These are phyloP conservation scores for Lentinula sp. DNA, from an alignment of 768 basidiomycete species.

Conservation along the genomic window DNA sequence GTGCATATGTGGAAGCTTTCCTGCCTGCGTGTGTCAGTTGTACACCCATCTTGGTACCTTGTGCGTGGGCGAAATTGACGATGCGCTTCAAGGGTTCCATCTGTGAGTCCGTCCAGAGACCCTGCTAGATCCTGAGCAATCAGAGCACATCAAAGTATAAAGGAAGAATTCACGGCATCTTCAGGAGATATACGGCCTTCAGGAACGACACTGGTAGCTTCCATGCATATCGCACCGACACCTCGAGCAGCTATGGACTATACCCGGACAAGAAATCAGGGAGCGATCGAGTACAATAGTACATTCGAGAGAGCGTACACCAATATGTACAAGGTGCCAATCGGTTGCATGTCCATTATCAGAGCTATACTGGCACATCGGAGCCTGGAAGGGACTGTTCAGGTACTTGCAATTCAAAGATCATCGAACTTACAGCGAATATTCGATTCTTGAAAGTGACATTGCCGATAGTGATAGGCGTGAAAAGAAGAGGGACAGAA, in stretches of 20 bases:
- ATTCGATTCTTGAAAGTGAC: conserved; percentile 71
- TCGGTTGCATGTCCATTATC: conserved; percentile 73
- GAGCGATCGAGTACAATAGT: neutral
- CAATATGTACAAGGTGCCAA: conserved; percentile 80
- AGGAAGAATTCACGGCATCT: conserved; percentile 45
- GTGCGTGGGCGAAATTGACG: conserved; percentile 67
- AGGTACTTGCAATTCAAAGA: neutral
- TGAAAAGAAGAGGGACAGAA: conserved; percentile 53
- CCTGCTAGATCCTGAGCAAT: conserved; percentile 23
- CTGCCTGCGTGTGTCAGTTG: conserved; percentile 73
- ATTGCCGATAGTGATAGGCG: conserved; percentile 55
- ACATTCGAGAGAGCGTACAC: conserved; percentile 28
- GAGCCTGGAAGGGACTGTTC: conserved; percentile 34
- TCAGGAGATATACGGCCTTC: conserved; percentile 76
- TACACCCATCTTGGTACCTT: conserved; percentile 67
- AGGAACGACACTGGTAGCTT: conserved; percentile 69
- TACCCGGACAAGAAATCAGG: neutral
- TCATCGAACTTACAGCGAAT: conserved; percentile 43
- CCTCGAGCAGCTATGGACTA: conserved; percentile 67
- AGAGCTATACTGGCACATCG: conserved; percentile 82
- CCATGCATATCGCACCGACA: conserved; percentile 61
- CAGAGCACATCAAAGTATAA: neutral
- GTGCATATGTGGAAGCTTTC: conserved; percentile 66
- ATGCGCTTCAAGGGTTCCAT: conserved; percentile 64
- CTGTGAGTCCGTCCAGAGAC: conserved; percentile 74